These are phyloP conservation scores for Metschnikowia peoriensis DNA, from an alignment of 805 yeast genomes.

Conservation along the genomic window DNA sequence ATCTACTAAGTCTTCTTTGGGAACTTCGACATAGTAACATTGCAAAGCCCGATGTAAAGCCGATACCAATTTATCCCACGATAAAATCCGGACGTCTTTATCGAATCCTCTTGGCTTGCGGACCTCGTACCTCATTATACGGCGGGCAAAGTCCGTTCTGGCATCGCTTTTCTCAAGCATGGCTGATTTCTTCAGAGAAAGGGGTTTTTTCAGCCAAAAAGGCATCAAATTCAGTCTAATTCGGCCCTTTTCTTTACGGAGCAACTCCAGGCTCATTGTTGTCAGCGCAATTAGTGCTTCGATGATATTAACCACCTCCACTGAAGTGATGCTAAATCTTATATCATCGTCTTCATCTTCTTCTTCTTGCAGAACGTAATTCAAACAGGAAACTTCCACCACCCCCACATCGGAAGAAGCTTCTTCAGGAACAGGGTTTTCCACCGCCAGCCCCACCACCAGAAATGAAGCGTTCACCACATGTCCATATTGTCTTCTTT, in stretches of 20 bases:
- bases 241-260: conserved; percentile 64
- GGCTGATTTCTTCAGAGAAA: conserved; percentile 43
- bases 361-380: conserved; percentile 37
- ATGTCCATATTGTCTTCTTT: conserved; percentile 50
- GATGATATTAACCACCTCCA: conserved; percentile 64
- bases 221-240: conserved; percentile 65
- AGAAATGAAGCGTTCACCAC: conserved; percentile 48
- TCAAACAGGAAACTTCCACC: conserved; percentile 60
- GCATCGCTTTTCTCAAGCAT: conserved; percentile 7
- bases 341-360: conserved; percentile 20
- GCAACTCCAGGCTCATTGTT: conserved; percentile 45
- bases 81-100: conserved; percentile 60
- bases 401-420: conserved; percentile 44
- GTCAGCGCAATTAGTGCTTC: conserved; percentile 57
- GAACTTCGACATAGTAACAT: conserved; percentile 62
- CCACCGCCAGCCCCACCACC: conserved; percentile 48
- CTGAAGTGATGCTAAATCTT: conserved; percentile 56
- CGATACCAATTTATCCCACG: conserved; percentile 58
- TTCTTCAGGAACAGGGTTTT: conserved; percentile 42
- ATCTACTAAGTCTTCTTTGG: conserved; percentile 21
- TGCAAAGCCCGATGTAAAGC: conserved; percentile 64
- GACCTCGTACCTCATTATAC: conserved; percentile 62
- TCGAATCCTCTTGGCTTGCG: conserved; percentile 69
- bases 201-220: conserved; percentile 62
- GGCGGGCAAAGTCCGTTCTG: conserved; percentile 51